phyloP scores from a whole-genome alignment of 1,284 basidiomycete genomes.

The Microbotryomycetes sp. region DNA sequence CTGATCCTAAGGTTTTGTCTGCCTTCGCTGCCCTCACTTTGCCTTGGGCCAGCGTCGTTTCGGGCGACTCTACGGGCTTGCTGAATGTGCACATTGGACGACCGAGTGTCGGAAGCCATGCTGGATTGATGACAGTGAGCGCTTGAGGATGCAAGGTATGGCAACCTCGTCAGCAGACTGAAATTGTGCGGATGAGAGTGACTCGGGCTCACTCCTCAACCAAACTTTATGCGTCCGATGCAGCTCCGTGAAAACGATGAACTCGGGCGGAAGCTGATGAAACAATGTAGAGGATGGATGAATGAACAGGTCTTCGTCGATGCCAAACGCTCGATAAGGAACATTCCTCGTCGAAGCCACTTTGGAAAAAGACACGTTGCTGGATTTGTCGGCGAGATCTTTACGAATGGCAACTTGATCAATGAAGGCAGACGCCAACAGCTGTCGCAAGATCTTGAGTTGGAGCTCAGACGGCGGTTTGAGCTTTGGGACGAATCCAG shows the following conservation, averaged over 20 bases:
- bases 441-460: conserved; percentile 83
- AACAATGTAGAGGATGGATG: conserved; percentile 82
- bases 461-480: conserved; percentile 67
- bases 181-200: neutral
- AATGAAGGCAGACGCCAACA: conserved; percentile 83
- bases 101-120: conserved; percentile 80
- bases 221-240: conserved; percentile 66
- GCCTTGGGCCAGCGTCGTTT: conserved; percentile 43
- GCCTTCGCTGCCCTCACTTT: conserved; percentile 31
- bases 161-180: neutral
- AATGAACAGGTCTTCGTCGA: conserved; percentile 82
- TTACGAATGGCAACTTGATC: conserved; percentile 93
- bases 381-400: conserved; percentile 56
- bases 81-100: conserved; percentile 70
- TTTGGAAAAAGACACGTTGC: conserved; percentile 55
- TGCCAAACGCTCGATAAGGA: conserved; percentile 74
- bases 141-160: conserved; percentile 47
- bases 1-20: conserved; percentile 44
- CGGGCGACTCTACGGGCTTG: conserved; percentile 27
- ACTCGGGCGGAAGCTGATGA: conserved; percentile 70
- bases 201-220: conserved; percentile 61
- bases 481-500: conserved; percentile 57
- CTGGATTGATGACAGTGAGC: conserved; percentile 76
- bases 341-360: conserved; percentile 71
- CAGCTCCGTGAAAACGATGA: conserved; percentile 76